phyloP scores from a whole-genome alignment of 2,329 filamentous ascomycete species.

The Byssochlamys sp. region DNA sequence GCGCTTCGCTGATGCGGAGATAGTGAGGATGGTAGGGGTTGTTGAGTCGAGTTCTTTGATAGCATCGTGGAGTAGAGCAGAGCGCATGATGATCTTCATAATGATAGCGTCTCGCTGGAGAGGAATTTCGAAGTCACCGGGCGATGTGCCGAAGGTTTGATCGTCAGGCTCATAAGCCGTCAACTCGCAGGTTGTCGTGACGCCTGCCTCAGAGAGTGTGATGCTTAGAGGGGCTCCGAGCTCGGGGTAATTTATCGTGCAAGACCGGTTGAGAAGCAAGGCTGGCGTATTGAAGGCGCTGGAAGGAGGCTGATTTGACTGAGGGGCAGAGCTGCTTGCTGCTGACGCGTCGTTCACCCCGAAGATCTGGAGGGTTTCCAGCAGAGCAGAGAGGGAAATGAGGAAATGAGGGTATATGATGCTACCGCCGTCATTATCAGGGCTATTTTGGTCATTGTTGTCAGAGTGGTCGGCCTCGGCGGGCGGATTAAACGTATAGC shows the following conservation, averaged over 20 bases:
- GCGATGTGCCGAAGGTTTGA: constrained; percentile 44
- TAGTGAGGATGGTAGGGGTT: constrained; percentile 61
- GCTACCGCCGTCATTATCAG: constrained; percentile 15
- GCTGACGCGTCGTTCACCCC: constrained; percentile 56
- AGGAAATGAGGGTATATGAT: constrained; percentile 60
- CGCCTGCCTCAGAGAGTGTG: constrained; percentile 72
- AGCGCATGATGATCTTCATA: constrained; percentile 91
- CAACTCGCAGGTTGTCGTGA: constrained; percentile 81
- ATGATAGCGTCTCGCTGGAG: constrained; percentile 69
- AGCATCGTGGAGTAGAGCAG: constrained; percentile 42
- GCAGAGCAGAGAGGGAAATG: constrained; percentile 72
- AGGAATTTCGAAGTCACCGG: constrained; percentile 52
- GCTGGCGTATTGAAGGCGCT: constrained; percentile 77
- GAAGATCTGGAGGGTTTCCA: constrained; percentile 93
- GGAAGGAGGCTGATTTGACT: constrained; percentile 33
- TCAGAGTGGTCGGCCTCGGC: constrained; percentile 12
- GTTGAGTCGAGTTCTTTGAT: constrained; percentile 50
- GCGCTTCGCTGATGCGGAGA: constrained; percentile 51
- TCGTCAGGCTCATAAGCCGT: constrained; percentile 75
- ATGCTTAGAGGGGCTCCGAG: constrained; percentile 72
- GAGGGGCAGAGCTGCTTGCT: constrained; percentile 25
- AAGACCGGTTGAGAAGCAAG: constrained; percentile 74
- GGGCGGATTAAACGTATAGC: constrained; percentile 59
- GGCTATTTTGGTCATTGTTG: constrained; percentile 18
- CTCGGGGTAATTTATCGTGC: constrained; percentile 66